Conservation (phyloP, 179 eudicot genomes). For the Spinacia oleracea region DNA sequence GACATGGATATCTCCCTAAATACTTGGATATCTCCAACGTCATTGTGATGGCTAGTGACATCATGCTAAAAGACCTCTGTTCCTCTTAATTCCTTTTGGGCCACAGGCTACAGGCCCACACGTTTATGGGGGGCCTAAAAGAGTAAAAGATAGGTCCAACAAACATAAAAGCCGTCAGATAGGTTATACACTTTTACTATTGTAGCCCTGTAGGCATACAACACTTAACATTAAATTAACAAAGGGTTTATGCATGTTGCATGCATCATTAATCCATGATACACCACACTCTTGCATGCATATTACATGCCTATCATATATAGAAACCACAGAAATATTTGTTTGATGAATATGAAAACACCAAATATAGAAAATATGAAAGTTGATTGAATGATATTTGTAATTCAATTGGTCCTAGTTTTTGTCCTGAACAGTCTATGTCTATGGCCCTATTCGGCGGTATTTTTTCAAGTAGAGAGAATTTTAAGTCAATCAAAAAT, state of each 20-base stretch:
- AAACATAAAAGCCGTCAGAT: conserved; percentile 18
- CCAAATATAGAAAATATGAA: not conserved
- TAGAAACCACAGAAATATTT: not conserved
- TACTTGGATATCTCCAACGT: conserved; percentile 3
- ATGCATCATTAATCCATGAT: not conserved
- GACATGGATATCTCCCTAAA: not conserved
- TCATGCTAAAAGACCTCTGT: conserved; percentile 1
- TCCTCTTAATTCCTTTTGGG: not conserved
- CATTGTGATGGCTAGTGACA: conserved; percentile 23
- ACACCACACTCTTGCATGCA: not conserved
- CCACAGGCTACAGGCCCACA: not conserved
- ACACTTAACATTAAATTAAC: not conserved
- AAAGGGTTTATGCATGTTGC: not conserved
- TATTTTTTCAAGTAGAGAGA: not conserved
- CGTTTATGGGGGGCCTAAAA: no score
- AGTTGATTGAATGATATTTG: not conserved
- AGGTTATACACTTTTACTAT: not conserved
- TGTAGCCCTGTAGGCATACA: not conserved
- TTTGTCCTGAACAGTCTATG: no score
- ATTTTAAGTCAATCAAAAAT: not conserved
- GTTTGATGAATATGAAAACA: not conserved
- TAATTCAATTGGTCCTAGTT: not conserved
- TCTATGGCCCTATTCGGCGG: not conserved
- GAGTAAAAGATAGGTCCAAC: conserved; percentile 4
- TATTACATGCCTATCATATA: conserved; percentile 8